Evolutionary conservation across 2,329 filamentous ascomycete genomes (phyloP).

Genomic region (Microcyclosporella mali): DNA sequence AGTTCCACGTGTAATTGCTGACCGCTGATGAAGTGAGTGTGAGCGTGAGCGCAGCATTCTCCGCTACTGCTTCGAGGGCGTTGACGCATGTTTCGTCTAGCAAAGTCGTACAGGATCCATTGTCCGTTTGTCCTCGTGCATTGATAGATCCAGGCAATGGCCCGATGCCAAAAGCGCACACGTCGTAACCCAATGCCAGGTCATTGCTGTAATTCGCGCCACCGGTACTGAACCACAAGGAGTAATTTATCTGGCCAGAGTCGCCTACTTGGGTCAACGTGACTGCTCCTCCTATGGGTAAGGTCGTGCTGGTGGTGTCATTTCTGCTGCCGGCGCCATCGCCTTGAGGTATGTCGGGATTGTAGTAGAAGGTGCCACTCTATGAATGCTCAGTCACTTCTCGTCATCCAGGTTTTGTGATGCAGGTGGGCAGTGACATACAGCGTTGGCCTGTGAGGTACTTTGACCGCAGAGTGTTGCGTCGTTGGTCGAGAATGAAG

Average conservation of each 20-base stretch:
- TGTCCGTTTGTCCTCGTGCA: conserved; percentile 7
- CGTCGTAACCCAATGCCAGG: conserved; percentile 9
- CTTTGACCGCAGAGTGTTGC: neutral
- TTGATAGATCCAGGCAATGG: conserved; percentile 3
- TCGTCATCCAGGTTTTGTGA: neutral
- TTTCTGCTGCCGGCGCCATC: conserved; percentile 2
- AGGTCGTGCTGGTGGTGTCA: conserved; percentile 6
- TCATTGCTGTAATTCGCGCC: conserved; percentile 12
- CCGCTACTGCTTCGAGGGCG: conserved; percentile 2
- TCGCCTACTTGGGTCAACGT: conserved; percentile 5
- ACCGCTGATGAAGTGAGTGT: conserved; percentile 2
- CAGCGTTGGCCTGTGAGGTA: neutral
- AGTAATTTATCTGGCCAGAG: neutral
- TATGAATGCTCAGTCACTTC: neutral
- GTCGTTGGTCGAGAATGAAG: too few relatives aligned
- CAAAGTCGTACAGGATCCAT: conserved; percentile 7
- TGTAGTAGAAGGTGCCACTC: conserved; percentile 3
- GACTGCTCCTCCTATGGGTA: conserved; percentile 2
- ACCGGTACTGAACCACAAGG: conserved; percentile 6
- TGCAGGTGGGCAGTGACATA: neutral
- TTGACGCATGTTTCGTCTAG: conserved; percentile 8
- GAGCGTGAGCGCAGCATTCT: conserved; percentile 1
- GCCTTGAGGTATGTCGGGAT: conserved; percentile 10
- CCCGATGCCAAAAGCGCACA: conserved; percentile 7
- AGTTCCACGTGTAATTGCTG: conserved; percentile 1